Base-by-base conservation (phyloP, 139 green algal species). In the Chlorella sorokiniana region DNA sequence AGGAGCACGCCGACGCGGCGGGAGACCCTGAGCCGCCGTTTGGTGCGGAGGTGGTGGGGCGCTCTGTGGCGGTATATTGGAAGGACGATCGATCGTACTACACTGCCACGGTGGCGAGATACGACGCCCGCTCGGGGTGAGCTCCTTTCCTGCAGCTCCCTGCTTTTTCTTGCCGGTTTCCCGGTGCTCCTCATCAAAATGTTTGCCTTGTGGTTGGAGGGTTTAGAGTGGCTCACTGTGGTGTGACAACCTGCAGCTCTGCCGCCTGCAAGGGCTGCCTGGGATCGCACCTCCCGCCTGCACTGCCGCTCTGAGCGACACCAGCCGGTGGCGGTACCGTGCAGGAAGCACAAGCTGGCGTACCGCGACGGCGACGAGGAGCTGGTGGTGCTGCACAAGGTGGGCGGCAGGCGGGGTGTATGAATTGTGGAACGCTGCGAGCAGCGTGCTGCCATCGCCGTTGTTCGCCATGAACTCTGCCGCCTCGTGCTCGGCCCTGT, bases 21-120 rank as follows among this genome's bases (percentile, higher is more conserved):
- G 18, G 42, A 62, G 52, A 20, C 1, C 2, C 33, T 6, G 18
- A 6, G 16, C 18, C 20, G 16, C 35, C 14, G 5, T 76, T 14
- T 22, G 77, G 77, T 1, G 23, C 35, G 4, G 77, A 82, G 64
- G 23, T 75, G 33, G 48, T 85, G 45, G 81, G 81, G 31, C 51
- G 59, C 8, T 42, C 40, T 9, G 10, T 85, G 35, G 81, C 56
- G 81, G 70, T 85, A 25, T 85, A 85, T 61, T 85, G 71, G 63
- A 81, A 70, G 51, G 81, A 85, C 63, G 29, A 85, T 63, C 63
- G 64, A n/a, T 81, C 81, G 11, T 85, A 78, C 38, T 85, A 85
- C 68, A 78, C 51, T 1, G 81, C 70, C 29, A 69, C 29, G 37
- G 35, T 79, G 52, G 54, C 38, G 1, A 52, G 27, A 8, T 79